These are phyloP conservation scores for Pinus albicaulis DNA, from an alignment of 75 land plant genomes.

Conservation along the genomic window DNA sequence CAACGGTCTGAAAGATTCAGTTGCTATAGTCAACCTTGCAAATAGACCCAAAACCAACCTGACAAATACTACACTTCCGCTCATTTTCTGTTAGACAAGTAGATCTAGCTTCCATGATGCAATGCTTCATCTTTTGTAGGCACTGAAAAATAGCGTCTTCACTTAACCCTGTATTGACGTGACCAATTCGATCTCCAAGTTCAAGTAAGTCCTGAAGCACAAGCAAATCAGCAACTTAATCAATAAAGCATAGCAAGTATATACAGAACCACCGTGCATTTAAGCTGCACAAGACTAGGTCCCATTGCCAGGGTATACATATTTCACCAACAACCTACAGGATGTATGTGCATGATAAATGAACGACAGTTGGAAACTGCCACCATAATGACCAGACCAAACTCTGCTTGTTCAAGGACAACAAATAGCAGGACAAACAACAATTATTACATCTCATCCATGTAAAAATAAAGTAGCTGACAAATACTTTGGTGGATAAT, in stretches of 20 bases:
- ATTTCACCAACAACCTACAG: background rate
- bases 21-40: slow-evolving; percentile 1
- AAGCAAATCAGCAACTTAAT: background rate
- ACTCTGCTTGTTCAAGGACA: background rate
- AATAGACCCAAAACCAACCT: slow-evolving; percentile 35
- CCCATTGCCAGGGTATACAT: background rate
- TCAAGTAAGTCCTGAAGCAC: slow-evolving; percentile 78
- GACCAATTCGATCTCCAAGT: slow-evolving; percentile 85
- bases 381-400: background rate
- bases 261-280: background rate
- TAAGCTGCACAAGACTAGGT: background rate
- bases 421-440: slow-evolving; percentile 7
- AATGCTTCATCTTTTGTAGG: slow-evolving; percentile 42
- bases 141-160: slow-evolving; percentile 62
- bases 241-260: background rate
- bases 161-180: slow-evolving; percentile 81
- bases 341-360: slow-evolving; percentile 5
- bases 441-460: slow-evolving; percentile 3
- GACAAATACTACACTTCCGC: slow-evolving; percentile 87
- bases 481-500: background rate
- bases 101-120: slow-evolving; percentile 21
- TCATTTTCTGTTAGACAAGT: slow-evolving; percentile 39
- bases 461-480: slow-evolving; percentile 3
- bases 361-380: background rate
- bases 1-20: too few species aligned